phyloP scores from a whole-genome alignment of 1,284 basidiomycete species.

The Trichosporon faecale region DNA sequence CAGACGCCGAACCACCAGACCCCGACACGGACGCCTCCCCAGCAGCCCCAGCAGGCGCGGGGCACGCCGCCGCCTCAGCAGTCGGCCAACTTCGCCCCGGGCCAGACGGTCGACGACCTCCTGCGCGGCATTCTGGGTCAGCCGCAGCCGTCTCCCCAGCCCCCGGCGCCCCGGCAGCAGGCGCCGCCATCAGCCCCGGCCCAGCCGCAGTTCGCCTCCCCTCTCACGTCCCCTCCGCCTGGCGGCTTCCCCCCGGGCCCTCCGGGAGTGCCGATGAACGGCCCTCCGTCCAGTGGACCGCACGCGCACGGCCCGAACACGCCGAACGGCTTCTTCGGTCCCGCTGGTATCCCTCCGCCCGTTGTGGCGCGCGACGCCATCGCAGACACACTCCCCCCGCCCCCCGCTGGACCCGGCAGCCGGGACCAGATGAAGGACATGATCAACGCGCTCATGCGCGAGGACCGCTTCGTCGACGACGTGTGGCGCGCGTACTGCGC shows the following conservation, averaged over 20 bases:
- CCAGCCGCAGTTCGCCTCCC: background rate
- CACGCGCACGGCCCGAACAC: too few species aligned
- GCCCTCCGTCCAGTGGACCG: too few species aligned
- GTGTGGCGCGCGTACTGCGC: slow-evolving; percentile 19
- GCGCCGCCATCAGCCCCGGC: background rate
- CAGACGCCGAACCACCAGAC: background rate
- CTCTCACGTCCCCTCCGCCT: background rate
- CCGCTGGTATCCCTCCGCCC: background rate
- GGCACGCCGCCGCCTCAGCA: slow-evolving; percentile 10
- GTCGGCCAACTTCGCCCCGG: slow-evolving; percentile 27
- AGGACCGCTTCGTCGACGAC: slow-evolving; percentile 18
- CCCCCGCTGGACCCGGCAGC: background rate
- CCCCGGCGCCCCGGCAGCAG: background rate
- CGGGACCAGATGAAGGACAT: background rate
- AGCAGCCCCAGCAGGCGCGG: background rate
- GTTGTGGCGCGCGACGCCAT: slow-evolving; percentile 13
- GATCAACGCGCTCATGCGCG: background rate
- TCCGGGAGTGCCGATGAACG: background rate
- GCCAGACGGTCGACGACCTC: slow-evolving; percentile 46
- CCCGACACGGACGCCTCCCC: background rate
- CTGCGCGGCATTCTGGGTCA: slow-evolving; percentile 40
- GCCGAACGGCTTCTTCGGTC: background rate
- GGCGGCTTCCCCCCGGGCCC: background rate
- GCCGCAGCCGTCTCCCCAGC: background rate
- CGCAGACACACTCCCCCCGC: slow-evolving; percentile 9